Percentiles rank a stretch among this genome's conserved stretches.
phyloP scores from a whole-genome alignment of 352 stramenopile species.

The Phytophthora palmivora region DNA sequence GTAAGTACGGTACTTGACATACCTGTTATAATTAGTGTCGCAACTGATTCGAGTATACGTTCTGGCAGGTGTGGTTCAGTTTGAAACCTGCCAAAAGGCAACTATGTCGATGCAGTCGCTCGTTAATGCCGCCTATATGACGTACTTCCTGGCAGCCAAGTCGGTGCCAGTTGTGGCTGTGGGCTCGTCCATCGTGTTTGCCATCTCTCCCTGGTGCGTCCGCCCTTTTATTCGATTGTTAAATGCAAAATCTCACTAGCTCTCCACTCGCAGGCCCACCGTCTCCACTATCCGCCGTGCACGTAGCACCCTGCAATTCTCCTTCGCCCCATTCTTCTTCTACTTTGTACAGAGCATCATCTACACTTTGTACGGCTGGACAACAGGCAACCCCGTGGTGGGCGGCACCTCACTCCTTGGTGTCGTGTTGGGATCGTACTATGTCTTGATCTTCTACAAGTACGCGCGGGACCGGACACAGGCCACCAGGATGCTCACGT shows the following conservation, averaged over 20 bases:
- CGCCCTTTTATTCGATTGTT: no score
- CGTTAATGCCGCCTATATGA: conserved; percentile 73
- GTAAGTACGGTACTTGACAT: no score
- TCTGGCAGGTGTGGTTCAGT: neutral
- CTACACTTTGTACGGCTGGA: conserved; percentile 79
- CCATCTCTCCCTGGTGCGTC: conserved; percentile 66
- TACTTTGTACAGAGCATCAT: conserved; percentile 84
- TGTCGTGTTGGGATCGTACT: conserved; percentile 64
- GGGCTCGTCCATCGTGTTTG: conserved; percentile 69
- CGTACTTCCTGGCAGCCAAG: conserved; percentile 69
- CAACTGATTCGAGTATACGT: no score
- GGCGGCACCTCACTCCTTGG: conserved; percentile 64
- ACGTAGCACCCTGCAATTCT: conserved; percentile 78
- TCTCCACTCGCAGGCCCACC: conserved; percentile 51
- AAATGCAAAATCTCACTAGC: neutral
- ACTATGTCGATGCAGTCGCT: conserved; percentile 63
- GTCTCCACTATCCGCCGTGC: conserved; percentile 65
- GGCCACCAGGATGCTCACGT: conserved; percentile 49
- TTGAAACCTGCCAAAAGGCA: conserved; percentile 22
- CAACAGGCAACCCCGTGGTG: conserved; percentile 69
- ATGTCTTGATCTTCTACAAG: conserved; percentile 76
- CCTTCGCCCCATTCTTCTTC: conserved; percentile 86
- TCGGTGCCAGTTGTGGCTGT: conserved; percentile 68
- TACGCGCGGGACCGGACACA: conserved; percentile 55
- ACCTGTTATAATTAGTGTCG: no score